Evolutionary conservation across 345 rosid genomes (phyloP), one percentile per base, ranked within the genome.

Genomic region (Gynandropsis gynandra): DNA sequence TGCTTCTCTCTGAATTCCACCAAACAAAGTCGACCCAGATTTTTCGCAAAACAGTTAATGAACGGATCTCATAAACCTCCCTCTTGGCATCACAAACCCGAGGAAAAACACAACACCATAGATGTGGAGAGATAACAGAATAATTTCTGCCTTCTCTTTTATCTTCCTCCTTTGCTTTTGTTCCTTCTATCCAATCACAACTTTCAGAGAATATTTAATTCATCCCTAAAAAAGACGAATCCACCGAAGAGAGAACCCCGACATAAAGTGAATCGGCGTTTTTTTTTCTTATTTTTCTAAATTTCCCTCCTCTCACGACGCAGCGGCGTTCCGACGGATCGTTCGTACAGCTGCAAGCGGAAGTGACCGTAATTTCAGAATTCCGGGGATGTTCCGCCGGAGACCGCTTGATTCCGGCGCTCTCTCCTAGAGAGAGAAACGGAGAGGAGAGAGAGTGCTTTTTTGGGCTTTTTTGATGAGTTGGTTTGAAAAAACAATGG

Each of bases 1-100:
- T 62, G 61, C 71, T 51, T 44, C 67, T 1, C 42, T 37, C 44
- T 15, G 47, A 54, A 70, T 51, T 65, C 36, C 54, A 14, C 46
- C 55, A 16, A 55, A 39, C 42, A 63, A 50, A 56, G 31, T 49
- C 48, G 41, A 53, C 54, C 58, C 34, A 50, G 20, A 40, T 47
- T 63, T 60, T 54, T 52, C 66, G 54, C 59, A 67, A 48, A 56
- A 51, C 64, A 54, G 48, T 14, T 33, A 43, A 63, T 63, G 48
- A 57, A 72, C 46, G 68, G 77, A 83, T 80, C 84, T 77, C 63
- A 58, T 27, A 74, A 72, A 67, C 69, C 71, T 65, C 47, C 59
- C 64, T 59, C 50, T 59, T 71, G 62, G 72, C 69, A 67, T 73
- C 65, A 72, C 82, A 68, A 77, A 72, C 74, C 56, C 13, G 45